Percentiles rank a stretch among this genome's conserved stretches.
Evolutionary conservation across 2,329 filamentous ascomycete species (phyloP).

Genomic region (Sporothrix schenckii): DNA sequence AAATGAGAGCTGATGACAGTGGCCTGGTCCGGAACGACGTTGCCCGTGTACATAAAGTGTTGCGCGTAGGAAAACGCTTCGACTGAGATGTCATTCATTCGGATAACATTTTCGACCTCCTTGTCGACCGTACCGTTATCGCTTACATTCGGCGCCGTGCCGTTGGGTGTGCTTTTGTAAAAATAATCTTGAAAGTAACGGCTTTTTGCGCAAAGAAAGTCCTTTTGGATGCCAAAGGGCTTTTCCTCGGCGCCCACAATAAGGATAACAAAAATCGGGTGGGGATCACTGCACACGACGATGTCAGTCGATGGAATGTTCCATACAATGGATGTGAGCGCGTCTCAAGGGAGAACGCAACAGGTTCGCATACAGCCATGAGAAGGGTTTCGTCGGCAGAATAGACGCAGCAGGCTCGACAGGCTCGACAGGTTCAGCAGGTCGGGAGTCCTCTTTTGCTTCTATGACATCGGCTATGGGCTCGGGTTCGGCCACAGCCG

Average conservation of each 20-base stretch:
- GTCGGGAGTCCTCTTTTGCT: not conserved
- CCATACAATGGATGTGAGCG: not conserved
- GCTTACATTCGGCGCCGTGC: not conserved
- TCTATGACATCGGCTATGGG: not conserved
- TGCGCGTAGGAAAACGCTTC: slow-evolving; percentile 61
- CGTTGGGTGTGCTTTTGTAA: not conserved
- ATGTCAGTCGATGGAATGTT: not conserved
- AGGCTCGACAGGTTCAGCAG: not conserved
- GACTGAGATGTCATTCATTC: slow-evolving; percentile 51
- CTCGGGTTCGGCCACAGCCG: not conserved
- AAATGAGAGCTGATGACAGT: not conserved
- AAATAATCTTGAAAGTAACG: slow-evolving; percentile 54
- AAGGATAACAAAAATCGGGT: slow-evolving; percentile 59
- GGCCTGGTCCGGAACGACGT: slow-evolving; percentile 45
- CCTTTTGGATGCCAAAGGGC: slow-evolving; percentile 62
- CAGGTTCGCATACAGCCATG: slow-evolving; percentile 39
- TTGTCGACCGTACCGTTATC: slow-evolving; percentile 30
- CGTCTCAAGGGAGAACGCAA: not conserved
- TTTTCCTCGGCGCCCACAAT: slow-evolving; percentile 56
- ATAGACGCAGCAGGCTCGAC: not conserved
- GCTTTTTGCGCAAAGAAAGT: slow-evolving; percentile 59
- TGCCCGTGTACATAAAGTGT: slow-evolving; percentile 57
- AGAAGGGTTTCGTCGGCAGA: slow-evolving; percentile 35
- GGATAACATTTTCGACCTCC: slow-evolving; percentile 54
- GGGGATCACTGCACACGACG: slow-evolving; percentile 50